Evolutionary conservation across 176 grass and related monocot genomes (phyloP), one percentile per base, ranked within the genome.

Genomic region (Secale cereale): DNA sequence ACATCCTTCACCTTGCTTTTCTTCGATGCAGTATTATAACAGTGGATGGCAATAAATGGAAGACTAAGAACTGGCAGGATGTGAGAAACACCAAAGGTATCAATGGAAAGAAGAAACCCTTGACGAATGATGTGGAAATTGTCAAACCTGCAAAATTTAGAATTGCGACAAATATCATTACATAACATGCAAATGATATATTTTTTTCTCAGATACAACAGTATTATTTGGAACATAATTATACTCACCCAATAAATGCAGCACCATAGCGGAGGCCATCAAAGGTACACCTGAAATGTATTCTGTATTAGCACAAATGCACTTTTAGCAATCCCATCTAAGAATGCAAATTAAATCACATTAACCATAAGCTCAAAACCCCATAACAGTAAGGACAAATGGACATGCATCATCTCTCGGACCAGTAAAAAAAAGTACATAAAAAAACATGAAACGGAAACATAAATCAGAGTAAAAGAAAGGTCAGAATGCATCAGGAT

Each of bases 241-340:
- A 75, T 43, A 87, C 74, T 89, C 77, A 91, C 96, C 96, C 96
- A 14, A 98, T 92, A 81, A 98, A 98, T 85, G 96, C 96, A 83
- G 96, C 93, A 81, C 96, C 86, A 89, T 98, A 95, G 43, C 96
- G 91, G 17, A 98, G 89, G 70, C 96, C 96, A 81, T 98, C 96
- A 89, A 98, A 98, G 22, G 93, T 91, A 82, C 96, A 98, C 96
- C 96, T 98, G 70, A 67, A 89, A 82, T 65, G 72, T 86, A 54
- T 10, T 62, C 16, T 70, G 76, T 46, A 63, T 86, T 80, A 88
- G 74, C 59, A 82, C 41, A 31, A 67, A 69, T 23, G 20, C 7
- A 89, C 36, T 71, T 83, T 81, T 66, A 78, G 39, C 8, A 54
- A 81, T 9, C 37, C n/a, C 48, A 6, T 32, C 30, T 10, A 43